Base-by-base conservation (phyloP, 2,329 filamentous ascomycete genomes). In the Colletotrichum tropicicola region DNA sequence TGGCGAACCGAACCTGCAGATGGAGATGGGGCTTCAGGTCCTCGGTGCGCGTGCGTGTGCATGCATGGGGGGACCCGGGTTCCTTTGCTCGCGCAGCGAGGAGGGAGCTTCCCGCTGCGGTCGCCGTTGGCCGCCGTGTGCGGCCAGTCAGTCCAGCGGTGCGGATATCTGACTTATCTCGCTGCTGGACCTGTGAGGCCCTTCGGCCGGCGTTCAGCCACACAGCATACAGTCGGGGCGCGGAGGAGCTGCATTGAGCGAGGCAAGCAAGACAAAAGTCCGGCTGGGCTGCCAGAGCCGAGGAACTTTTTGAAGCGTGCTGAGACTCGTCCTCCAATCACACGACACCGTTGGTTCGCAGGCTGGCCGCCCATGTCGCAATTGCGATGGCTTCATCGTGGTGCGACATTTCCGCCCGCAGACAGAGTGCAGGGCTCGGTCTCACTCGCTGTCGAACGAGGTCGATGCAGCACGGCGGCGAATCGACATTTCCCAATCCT, bases 381-480 rank as follows among this genome's bases (percentile, higher is more conserved):
- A 56, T 62, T 44, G 23, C 49, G 44, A 62, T 61, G 62, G 57
- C 35, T 54, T 56, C 49, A 21, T 51, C 35, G 49, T 51, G 57
- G 62, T 62, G 62, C 44, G 51, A 61, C 27, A 19, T 13, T 8
- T 37, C 17, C 47, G 32, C 55, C 32, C 25, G 41, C 60, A 60
- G 48, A 48, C 10, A 47, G 3, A 48, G 37, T 21, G 48, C n/a
- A n/a, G n/a, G n/a, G n/a, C n/a, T n/a, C n/a, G n/a, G n/a, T n/a
- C n/a, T n/a, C n/a, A 32, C 7, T 25, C 15, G 5, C n/a, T 23
- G 32, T 54, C 48, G 55, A 59, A 59, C 39, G 19, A 17, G 37
- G 27, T 28, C 39, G 13, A 41, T n/a, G n/a, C 8, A 44, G 23
- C 19, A 15, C 3, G 25, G 19, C n/a, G 23, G 47, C 30, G 27